Conservation (phyloP, 148 eudicot species). For the Chenopodium formosanum region DNA sequence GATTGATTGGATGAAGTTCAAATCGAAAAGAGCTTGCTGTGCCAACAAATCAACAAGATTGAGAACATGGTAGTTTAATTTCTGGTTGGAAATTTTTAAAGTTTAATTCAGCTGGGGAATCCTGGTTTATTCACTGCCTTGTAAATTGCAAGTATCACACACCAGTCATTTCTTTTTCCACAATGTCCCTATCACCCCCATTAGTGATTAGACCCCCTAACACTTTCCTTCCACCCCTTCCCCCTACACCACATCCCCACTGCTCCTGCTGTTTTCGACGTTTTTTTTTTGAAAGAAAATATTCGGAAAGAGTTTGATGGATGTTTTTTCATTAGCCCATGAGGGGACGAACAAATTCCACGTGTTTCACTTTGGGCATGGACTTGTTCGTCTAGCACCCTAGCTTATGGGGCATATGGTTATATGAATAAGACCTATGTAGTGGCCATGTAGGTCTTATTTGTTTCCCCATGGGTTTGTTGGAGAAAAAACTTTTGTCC, state of each 20-base stretch:
- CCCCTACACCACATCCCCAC: too few relatives aligned
- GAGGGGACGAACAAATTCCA: not conserved
- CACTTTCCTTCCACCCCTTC: too few relatives aligned
- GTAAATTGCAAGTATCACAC: not conserved
- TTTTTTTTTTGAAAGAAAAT: too few relatives aligned
- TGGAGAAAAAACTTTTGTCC: not conserved
- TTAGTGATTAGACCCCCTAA: too few relatives aligned
- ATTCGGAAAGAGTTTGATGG: not conserved
- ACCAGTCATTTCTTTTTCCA: not conserved
- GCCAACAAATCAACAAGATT: conserved; percentile 30
- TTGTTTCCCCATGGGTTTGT: not conserved
- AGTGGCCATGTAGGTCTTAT: not conserved
- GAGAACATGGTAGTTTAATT: conserved; percentile 25
- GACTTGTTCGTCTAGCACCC: not conserved
- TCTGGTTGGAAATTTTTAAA: not conserved
- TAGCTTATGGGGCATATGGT: not conserved
- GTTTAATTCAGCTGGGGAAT: conserved; percentile 16
- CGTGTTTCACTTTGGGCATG: not conserved
- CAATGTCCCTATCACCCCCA: too few relatives aligned
- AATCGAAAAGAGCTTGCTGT: conserved; percentile 25
- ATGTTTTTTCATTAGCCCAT: not conserved
- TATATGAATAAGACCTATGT: not conserved
- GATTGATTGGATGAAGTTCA: conserved; percentile 26
- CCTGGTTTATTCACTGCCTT: not conserved
- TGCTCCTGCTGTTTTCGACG: too few relatives aligned